phyloP scores from a whole-genome alignment of 441 rosid species.

The Corymbia calophylla region DNA sequence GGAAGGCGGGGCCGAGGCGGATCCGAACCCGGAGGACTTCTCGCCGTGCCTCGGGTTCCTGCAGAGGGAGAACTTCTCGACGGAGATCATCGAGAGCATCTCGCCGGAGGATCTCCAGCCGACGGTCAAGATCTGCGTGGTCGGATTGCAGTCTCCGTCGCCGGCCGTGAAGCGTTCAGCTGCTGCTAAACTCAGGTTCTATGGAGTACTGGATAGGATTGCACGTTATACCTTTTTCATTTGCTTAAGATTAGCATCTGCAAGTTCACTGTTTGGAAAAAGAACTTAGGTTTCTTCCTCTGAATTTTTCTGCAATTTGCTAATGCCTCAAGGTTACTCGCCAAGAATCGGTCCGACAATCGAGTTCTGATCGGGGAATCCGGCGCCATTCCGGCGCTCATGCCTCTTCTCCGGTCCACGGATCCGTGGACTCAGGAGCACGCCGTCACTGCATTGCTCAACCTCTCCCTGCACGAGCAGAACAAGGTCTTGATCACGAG shows the following conservation, averaged over 20 bases:
- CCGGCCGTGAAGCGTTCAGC: constrained; percentile 79
- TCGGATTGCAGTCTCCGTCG: constrained; percentile 60
- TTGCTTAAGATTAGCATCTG: not conserved
- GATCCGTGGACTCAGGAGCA: constrained; percentile 96
- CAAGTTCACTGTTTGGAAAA: not conserved
- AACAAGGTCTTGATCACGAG: constrained; percentile 54
- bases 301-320: not conserved
- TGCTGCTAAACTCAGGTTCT: constrained; percentile 61
- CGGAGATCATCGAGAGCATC: constrained; percentile 85
- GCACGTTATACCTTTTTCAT: not conserved
- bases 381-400: constrained; percentile 75
- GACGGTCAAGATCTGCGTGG: constrained; percentile 80
- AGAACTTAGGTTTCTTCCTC: not conserved
- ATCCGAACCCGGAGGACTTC: constrained; percentile 36
- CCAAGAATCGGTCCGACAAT: constrained; percentile 81
- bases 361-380: constrained; percentile 81
- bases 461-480: constrained; percentile 69
- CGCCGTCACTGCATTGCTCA: constrained; percentile 77
- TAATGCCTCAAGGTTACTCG: constrained; percentile 25
- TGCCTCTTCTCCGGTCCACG: constrained; percentile 66
- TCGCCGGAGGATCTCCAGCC: constrained; percentile 96
- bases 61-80: constrained; percentile 76
- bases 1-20: constrained; percentile 9
- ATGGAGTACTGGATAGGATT: not conserved
- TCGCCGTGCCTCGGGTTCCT: constrained; percentile 74